Base-by-base conservation (phyloP, 2,329 filamentous ascomycete genomes). In the Penicillium sp. region DNA sequence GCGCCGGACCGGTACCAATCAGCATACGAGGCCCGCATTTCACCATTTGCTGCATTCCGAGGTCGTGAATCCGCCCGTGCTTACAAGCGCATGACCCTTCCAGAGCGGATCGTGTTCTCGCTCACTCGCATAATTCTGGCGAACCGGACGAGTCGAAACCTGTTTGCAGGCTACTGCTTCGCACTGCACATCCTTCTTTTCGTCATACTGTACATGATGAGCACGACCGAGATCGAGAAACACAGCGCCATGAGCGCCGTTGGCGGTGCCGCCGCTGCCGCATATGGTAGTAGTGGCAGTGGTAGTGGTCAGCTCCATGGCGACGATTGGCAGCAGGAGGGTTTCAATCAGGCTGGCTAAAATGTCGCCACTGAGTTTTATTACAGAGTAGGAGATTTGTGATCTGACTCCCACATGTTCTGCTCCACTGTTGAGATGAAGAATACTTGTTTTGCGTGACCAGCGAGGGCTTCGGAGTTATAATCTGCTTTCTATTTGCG, bases 11-110 rank as follows among this genome's bases (percentile, higher is more conserved):
- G 92, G 49, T 99, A 99, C 77, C 87, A 90, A 62, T 89, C 92
- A 59, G 91, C 92, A 11, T 99, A 99, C 78, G 95, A 99, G 79
- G 91, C 90, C 43, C 96, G 95, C 71, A 89, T 99, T 51, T 96
- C 92, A 11, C 95, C 95, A 0, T 99, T 99, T 75, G 93, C 94
- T 28, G 92, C 92, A 2, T 99, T 99, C 80, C 85, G 94, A 47
- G 93, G 94, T n/a, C 86, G 94, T 54, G 96, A 99, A 78, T 93
- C 90, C 39, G 89, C 92, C 6, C 84, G 96, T 50, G 95, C 94
- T 1, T 93, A 96, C 76, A 92, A 92, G 71, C 87, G 93, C 43
- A 96, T 99, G 92, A 94, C 89, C 69, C 80, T 97, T 8, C 92
- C 93, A 0, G 95, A 99, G 76, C 84, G 95, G 41, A 86, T 92